Percentiles rank a stretch among this genome's conserved stretches.
phyloP scores from a whole-genome alignment of 441 rosid species.

The Hura crepitans region DNA sequence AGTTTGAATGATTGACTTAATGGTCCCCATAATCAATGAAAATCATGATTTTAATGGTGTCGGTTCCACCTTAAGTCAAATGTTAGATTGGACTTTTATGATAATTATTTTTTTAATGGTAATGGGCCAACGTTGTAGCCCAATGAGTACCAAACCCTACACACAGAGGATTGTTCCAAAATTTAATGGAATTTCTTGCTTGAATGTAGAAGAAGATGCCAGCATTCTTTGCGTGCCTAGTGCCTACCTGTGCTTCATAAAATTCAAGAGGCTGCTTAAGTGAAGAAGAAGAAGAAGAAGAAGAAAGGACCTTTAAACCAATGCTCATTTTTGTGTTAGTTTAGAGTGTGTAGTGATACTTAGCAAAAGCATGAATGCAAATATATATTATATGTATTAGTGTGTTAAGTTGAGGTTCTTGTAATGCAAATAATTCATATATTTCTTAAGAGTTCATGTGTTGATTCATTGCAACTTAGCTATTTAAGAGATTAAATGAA shows the following conservation, averaged over 20 bases:
- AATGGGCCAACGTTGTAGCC: neutral
- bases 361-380: neutral
- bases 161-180: no score
- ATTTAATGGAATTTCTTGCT: neutral
- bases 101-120: neutral
- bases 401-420: neutral
- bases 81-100: no score
- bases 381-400: neutral
- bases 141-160: no score
- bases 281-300: slow-evolving; percentile 3
- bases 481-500: no score
- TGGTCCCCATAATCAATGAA: no score
- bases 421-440: neutral
- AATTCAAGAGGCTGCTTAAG: neutral
- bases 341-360: neutral
- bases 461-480: no score
- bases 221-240: slow-evolving; percentile 77
- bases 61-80: no score
- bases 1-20: no score
- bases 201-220: slow-evolving; percentile 57
- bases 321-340: neutral
- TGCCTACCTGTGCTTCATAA: slow-evolving; percentile 69
- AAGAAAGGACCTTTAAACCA: no score
- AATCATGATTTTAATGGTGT: no score
- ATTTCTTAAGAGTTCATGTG: neutral